phyloP scores from a whole-genome alignment of 805 yeast species.

The Wickerhamomyces xylosicus region DNA sequence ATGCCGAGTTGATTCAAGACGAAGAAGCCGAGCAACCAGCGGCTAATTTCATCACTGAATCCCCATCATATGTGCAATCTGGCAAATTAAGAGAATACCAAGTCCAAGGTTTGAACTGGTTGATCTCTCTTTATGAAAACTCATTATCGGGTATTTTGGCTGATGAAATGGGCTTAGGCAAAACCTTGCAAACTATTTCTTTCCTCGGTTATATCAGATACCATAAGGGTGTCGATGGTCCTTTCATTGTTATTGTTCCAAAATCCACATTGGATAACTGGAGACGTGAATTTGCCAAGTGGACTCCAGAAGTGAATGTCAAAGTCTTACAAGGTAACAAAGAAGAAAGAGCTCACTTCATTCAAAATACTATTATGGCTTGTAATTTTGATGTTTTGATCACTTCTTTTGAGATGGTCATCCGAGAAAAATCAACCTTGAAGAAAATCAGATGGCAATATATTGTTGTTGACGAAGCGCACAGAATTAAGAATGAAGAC shows the following conservation, averaged over 20 bases:
- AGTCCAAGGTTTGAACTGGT: constrained; percentile 92
- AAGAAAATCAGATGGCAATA: constrained; percentile 89
- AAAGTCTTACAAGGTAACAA: constrained; percentile 84
- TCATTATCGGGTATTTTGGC: constrained; percentile 88
- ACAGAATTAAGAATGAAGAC: constrained; percentile 91
- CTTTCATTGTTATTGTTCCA: constrained; percentile 86
- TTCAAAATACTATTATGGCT: constrained; percentile 47
- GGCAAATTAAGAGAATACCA: constrained; percentile 88
- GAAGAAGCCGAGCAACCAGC: constrained; percentile 59
- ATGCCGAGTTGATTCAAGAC: constrained; percentile 78
- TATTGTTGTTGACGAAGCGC: constrained; percentile 92
- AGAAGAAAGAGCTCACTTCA: constrained; percentile 57
- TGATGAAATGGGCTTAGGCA: constrained; percentile 98
- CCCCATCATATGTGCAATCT: constrained; percentile 62
- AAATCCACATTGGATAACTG: constrained; percentile 94
- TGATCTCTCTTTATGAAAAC: constrained; percentile 80
- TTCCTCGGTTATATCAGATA: constrained; percentile 84
- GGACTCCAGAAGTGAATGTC: constrained; percentile 93
- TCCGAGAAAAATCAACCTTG: constrained; percentile 73
- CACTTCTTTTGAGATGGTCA: constrained; percentile 89
- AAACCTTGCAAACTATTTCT: constrained; percentile 89
- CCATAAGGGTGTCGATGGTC: constrained; percentile 72
- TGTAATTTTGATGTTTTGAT: constrained; percentile 85
- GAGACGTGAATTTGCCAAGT: constrained; percentile 86
- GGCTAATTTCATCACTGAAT: constrained; percentile 73